Evolutionary conservation across 73 alveolate genomes (phyloP).

Genomic region (Symbiodinium natans): DNA sequence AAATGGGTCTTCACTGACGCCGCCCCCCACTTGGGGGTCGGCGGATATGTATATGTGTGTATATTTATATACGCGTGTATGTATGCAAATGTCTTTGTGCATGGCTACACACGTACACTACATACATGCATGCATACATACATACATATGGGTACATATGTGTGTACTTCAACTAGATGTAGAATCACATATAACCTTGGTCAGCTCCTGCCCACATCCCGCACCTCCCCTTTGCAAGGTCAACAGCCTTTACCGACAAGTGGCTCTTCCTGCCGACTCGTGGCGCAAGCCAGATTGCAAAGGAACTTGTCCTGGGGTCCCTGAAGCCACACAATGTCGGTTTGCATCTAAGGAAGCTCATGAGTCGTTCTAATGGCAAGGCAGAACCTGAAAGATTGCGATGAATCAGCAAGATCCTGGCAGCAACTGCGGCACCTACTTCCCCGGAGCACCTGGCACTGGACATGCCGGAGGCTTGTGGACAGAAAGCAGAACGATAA

Average conservation of each 20-base stretch:
- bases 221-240: neutral
- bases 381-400: neutral
- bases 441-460: too few relatives aligned
- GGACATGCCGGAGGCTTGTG: too few relatives aligned
- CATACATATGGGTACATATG: neutral
- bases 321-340: too few relatives aligned
- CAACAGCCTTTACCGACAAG: slow-evolving; percentile 6
- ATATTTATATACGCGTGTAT: neutral
- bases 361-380: slow-evolving; percentile 32
- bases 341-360: slow-evolving; percentile 47
- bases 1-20: too few relatives aligned
- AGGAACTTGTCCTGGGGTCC: too few relatives aligned
- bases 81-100: too few relatives aligned
- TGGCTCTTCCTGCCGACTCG: slow-evolving; percentile 37
- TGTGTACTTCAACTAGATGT: too few relatives aligned
- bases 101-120: neutral
- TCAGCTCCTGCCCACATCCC: neutral
- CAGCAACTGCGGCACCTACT: neutral
- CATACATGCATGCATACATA: neutral
- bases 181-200: too few relatives aligned
- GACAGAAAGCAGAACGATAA: too few relatives aligned
- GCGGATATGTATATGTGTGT: too few relatives aligned
- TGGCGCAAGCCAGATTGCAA: neutral
- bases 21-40: too few relatives aligned
- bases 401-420: neutral